Evolutionary conservation across 306 rosid genomes (phyloP), one percentile per base, ranked within the genome.

Genomic region (Prunus mongolica): DNA sequence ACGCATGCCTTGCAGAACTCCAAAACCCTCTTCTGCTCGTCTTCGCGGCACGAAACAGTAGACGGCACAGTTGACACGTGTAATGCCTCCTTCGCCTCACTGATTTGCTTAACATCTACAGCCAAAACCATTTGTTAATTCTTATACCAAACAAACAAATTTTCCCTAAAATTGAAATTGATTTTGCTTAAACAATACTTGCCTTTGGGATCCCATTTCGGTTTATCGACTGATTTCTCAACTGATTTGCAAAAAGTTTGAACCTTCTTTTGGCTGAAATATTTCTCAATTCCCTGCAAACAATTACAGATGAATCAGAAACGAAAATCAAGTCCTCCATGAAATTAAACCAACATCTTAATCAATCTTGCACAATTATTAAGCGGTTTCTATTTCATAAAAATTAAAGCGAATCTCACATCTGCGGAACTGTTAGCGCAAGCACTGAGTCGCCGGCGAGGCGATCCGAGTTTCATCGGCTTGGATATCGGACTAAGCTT

Each of bases 1-100:
- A 95, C 45, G 68, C 90, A 80, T 2, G 82, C 76, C 81, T 95
- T 91, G 67, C 96, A 88, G 84, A 95, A 92, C 74, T 80, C 89
- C 28, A 92, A 68, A 58, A 95, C 89, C 84, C 85, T 84, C 68
- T 78, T 82, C 76, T 89, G 99, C 86, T 95, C 97, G 0, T 79
- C 86, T 54, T 95, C 97, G 4, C 97, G 92, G 72, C 97, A 95
- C 62, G 82, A 86, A 0, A 90, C 71, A 0, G 78, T 80, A 25
- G 93, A 52, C 2, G 99, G 97, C 5, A 89, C 87, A 0, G 88
- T 85, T 0, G 97, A 92, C 63, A 95, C 80, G 47, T 95, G 97
- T 81, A 95, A 60, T 3, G 88, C 96, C 82, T 90, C 89, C 86
- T 90, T 92, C 83, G 70, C 93, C n/a, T 7, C 55, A 78, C 82